These are phyloP conservation scores for Gastrolobium villosum DNA, from an alignment of 306 rosid species.

Conservation along the genomic window DNA sequence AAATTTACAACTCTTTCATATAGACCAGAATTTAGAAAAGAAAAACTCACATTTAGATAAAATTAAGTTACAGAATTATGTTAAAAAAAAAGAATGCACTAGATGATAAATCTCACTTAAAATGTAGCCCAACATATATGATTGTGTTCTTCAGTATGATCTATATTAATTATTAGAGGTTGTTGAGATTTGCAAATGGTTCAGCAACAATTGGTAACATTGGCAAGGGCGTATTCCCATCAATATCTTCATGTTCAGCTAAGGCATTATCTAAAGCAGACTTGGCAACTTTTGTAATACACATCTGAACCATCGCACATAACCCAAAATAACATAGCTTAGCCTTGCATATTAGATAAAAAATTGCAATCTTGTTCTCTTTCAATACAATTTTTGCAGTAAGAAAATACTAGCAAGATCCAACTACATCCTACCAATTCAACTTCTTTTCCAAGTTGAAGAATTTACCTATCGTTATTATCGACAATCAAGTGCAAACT, in stretches of 20 bases:
- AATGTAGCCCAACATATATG: slow-evolving; percentile 8
- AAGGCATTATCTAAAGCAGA: slow-evolving; percentile 89
- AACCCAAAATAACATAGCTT: slow-evolving; percentile 45
- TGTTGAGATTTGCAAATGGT: slow-evolving; percentile 63
- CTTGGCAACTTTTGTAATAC: slow-evolving; percentile 89
- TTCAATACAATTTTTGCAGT: neutral
- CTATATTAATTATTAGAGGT: slow-evolving; percentile 88
- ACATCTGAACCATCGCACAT: slow-evolving; percentile 81
- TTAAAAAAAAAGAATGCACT: too few relatives aligned
- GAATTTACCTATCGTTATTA: too few relatives aligned
- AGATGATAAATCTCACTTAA: too few relatives aligned
- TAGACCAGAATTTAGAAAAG: too few relatives aligned
- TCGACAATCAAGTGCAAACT: neutral
- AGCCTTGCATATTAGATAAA: slow-evolving; percentile 7
- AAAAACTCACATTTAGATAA: too few relatives aligned
- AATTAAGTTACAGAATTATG: too few relatives aligned
- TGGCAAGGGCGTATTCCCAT: slow-evolving; percentile 51
- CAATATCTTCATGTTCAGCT: slow-evolving; percentile 81
- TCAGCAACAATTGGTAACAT: slow-evolving; percentile 70
- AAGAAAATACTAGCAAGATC: too few relatives aligned
- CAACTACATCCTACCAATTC: neutral
- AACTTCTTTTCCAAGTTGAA: neutral
- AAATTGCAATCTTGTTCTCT: neutral
- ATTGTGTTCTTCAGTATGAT: slow-evolving; percentile 57
- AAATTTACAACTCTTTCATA: too few relatives aligned